Conservation (phyloP, 352 stramenopile genomes). For the Phytopythium litorale region DNA sequence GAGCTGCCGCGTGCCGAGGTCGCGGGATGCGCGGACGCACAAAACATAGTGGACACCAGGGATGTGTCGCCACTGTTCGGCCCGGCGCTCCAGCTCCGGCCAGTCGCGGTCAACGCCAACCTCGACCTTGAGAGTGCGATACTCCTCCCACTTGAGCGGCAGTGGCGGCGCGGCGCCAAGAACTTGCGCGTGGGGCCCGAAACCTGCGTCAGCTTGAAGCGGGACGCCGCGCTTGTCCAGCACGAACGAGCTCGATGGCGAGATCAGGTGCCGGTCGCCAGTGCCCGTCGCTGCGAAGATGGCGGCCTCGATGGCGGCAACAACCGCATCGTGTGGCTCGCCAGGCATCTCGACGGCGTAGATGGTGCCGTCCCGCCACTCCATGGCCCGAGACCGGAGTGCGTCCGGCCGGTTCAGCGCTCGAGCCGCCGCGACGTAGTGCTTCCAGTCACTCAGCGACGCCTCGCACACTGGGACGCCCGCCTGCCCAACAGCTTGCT, state of each 20-base stretch:
- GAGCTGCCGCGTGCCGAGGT: conserved; percentile 9
- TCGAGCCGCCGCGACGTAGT: neutral
- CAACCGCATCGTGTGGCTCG: neutral
- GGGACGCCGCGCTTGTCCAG: neutral
- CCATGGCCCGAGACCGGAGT: neutral
- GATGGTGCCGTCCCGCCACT: neutral
- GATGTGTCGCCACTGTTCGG: conserved; percentile 16
- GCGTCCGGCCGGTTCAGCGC: neutral
- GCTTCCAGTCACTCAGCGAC: conserved; percentile 1
- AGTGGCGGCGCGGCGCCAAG: neutral
- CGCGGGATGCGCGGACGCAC: conserved; percentile 9
- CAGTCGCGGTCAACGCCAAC: conserved; percentile 17
- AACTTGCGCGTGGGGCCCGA: neutral
- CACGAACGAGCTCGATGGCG: neutral
- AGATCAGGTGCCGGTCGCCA: neutral
- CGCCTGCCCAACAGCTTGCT: neutral
- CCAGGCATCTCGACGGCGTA: neutral
- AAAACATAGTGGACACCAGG: conserved; percentile 18
- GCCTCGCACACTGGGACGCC: conserved; percentile 1
- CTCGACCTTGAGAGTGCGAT: conserved; percentile 23
- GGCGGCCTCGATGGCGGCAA: neutral
- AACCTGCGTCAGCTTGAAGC: neutral
- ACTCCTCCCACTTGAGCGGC: conserved; percentile 11
- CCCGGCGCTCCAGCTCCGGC: conserved; percentile 10
- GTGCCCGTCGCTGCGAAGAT: conserved; percentile 1